Conservation (phyloP, 225 moss, liverwort and hornwort genomes). For the Sphagnum tenellum region DNA sequence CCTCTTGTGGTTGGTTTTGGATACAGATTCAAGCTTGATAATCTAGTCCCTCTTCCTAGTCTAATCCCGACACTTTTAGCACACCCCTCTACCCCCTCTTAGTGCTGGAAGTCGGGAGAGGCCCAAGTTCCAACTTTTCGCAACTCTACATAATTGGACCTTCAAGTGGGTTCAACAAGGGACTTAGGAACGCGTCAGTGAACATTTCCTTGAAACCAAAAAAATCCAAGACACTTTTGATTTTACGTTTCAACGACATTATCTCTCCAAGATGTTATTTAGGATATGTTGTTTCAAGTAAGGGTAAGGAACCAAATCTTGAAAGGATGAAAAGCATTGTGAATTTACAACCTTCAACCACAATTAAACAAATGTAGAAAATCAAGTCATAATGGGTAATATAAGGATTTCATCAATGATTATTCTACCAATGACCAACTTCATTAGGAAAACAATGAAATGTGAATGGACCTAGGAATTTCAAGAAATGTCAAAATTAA, state of each 20-base stretch:
- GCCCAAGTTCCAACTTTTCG: too few species aligned
- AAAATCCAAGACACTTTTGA: too few species aligned
- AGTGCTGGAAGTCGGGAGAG: too few species aligned
- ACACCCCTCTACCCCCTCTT: too few species aligned
- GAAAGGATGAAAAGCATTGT: neutral
- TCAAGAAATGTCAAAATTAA: neutral
- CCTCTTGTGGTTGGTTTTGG: too few species aligned
- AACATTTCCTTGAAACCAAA: neutral
- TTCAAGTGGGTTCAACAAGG: too few species aligned
- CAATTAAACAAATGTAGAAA: neutral
- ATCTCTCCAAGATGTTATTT: neutral
- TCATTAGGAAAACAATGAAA: neutral
- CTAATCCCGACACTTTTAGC: too few species aligned
- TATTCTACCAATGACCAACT: conserved; percentile 3
- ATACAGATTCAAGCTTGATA: too few species aligned
- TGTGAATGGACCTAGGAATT: conserved; percentile 2
- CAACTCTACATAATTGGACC: too few species aligned
- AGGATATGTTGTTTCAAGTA: neutral
- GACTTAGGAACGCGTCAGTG: too few species aligned
- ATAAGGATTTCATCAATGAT: neutral
- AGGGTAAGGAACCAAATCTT: neutral
- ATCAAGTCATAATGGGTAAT: neutral
- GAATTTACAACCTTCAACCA: neutral
- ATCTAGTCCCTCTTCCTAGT: too few species aligned
- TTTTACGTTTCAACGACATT: too few species aligned